Evolutionary conservation across 2,329 filamentous ascomycete species (phyloP), one percentile per base, ranked within the genome.

Genomic region (Fusarium mangiferae): DNA sequence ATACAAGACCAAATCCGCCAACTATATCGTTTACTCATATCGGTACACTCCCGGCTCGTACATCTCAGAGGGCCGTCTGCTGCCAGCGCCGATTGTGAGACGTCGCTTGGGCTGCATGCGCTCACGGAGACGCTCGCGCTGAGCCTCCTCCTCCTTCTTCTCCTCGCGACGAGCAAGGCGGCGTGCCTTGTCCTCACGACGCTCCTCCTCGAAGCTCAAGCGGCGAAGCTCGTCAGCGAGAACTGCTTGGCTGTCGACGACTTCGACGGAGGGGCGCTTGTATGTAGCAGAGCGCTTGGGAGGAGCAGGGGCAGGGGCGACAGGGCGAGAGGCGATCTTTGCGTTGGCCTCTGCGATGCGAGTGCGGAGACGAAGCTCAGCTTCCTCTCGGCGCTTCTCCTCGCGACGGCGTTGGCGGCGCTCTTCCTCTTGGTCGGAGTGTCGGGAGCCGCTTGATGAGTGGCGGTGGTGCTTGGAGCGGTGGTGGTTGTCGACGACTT

Each of bases 331-430:
- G 64, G 81, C 79, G 60, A 87, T 87, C 63, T 82, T 81, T 38
- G 81, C 80, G 60, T 87, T 87, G 62, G 83, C 83, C 62, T 80
- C 80, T 14, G 80, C 80, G 62, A 87, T 85, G 72, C 82, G 81
- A 14, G 75, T 70, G 36, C 78, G 78, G 6, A 81, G 73, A 39
- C 79, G 79, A 11, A 79, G 69, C 55, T 78, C 75, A 26, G 77
- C 66, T 66, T 82, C 78, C 24, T 78, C 72, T 7, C 48, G 61
- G 17, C 68, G 76, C 58, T 77, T 75, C 65, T 82, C 79, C 58
- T 80, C 80, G 22, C 77, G 65, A 30, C 71, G 69, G 55, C 62
- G 76, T 35, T 73, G 72, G 22, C 70, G 72, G 30, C 79, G 78
- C 45, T 77, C 75, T 36, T 79, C 77, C 22, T 80, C 79, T 64